Evolutionary conservation across 1,139 yeast genomes (phyloP).

Genomic region (Citeromyces siamensis): DNA sequence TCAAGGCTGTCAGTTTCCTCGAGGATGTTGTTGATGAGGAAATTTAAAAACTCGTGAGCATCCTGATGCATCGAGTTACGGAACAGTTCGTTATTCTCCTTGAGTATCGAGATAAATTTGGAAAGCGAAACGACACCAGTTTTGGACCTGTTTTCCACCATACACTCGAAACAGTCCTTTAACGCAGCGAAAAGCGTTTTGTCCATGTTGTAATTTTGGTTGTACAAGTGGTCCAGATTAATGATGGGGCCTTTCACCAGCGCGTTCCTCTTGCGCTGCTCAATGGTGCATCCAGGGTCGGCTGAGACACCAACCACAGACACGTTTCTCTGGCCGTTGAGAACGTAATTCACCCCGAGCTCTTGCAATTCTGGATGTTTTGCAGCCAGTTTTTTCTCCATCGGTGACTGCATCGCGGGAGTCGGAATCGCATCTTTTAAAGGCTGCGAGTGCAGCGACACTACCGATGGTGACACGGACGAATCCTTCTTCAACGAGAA

Average conservation of each 20-base stretch:
- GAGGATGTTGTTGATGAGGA: conserved; percentile 67
- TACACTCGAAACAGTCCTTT: conserved; percentile 77
- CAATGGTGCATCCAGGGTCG: conserved; percentile 48
- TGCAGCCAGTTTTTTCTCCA: conserved; percentile 9
- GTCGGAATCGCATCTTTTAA: not conserved
- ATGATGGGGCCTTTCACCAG: conserved; percentile 73
- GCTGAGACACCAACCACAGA: conserved; percentile 35
- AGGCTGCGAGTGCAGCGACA: conserved; percentile 2
- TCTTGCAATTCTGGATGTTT: conserved; percentile 16
- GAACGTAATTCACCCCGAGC: conserved; percentile 10
- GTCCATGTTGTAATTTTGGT: conserved; percentile 32
- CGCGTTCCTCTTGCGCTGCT: conserved; percentile 73
- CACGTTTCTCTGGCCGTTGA: conserved; percentile 20
- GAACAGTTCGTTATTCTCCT: conserved; percentile 73
- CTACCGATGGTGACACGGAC: not conserved
- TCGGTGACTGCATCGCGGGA: conserved; percentile 6
- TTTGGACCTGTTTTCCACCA: conserved; percentile 56
- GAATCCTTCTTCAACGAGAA: conserved; percentile 6
- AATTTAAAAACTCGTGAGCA: conserved; percentile 93
- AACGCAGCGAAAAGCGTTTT: conserved; percentile 58
- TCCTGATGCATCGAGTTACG: conserved; percentile 95
- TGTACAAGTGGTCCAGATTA: conserved; percentile 58
- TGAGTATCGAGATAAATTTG: conserved; percentile 59
- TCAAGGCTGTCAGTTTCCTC: conserved; percentile 24
- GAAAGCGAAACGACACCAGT: conserved; percentile 83